Percentiles rank a stretch among this genome's conserved stretches.
Evolutionary conservation across 192 early-diverging fungal species (phyloP).

Genomic region (Dimargaris cristalligena): DNA sequence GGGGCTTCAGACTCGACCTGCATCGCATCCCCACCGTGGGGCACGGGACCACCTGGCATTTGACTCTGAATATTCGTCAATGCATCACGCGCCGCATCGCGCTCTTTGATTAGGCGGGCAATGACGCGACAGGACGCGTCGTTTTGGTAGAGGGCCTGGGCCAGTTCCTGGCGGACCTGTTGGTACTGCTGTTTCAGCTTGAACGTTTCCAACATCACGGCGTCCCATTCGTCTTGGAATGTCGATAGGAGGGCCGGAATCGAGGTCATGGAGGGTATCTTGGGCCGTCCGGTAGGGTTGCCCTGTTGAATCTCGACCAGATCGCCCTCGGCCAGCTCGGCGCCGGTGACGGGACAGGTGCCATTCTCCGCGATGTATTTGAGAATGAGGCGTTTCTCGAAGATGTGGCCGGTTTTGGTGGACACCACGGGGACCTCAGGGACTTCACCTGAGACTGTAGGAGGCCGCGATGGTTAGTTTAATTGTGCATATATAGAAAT

Average conservation of each 20-base stretch:
- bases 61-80: constrained; percentile 9
- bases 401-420: constrained; percentile 65
- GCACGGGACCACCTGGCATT: constrained; percentile 1
- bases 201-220: constrained; percentile 87
- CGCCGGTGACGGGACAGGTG: constrained; percentile 64
- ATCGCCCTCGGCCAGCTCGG: constrained; percentile 50
- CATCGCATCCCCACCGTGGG: constrained; percentile 14
- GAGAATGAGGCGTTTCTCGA: constrained; percentile 69
- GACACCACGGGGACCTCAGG: constrained; percentile 81
- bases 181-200: constrained; percentile 83
- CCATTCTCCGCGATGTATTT: constrained; percentile 76
- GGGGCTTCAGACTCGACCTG: background rate
- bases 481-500: too few species aligned
- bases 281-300: constrained; percentile 48
- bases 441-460: constrained; percentile 78
- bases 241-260: constrained; percentile 73
- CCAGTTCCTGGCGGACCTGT: constrained; percentile 78
- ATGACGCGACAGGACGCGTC: constrained; percentile 93
- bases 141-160: constrained; percentile 86
- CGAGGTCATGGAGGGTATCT: constrained; percentile 78
- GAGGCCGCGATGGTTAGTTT: too few species aligned
- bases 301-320: constrained; percentile 46
- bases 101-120: constrained; percentile 76
- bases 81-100: constrained; percentile 72
- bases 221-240: constrained; percentile 95